Conservation (phyloP, 2,329 filamentous ascomycete species). For the Monosporascus sp. region DNA sequence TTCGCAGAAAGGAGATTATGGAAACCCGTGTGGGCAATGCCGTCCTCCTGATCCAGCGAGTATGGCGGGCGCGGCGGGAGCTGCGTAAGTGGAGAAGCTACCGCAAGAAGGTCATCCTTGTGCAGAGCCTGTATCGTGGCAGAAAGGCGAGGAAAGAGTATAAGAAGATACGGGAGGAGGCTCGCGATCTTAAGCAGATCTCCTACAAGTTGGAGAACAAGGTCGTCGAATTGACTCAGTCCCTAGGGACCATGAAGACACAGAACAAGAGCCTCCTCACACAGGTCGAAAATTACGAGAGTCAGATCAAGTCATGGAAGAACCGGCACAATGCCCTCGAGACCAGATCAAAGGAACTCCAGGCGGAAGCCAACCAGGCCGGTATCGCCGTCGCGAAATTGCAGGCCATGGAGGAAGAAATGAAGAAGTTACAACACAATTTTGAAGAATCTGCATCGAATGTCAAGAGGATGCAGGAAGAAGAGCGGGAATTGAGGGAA, state of each 20-base stretch:
- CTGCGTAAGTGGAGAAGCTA: constrained; percentile 81
- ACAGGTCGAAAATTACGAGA: constrained; percentile 94
- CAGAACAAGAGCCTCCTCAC: constrained; percentile 87
- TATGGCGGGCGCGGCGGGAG: constrained; percentile 77
- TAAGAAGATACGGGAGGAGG: constrained; percentile 89
- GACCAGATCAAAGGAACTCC: constrained; percentile 84
- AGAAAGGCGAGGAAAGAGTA: constrained; percentile 75
- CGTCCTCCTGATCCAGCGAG: constrained; percentile 81
- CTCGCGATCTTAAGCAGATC: constrained; percentile 97
- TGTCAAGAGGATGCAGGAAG: constrained; percentile 90
- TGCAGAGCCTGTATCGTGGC: constrained; percentile 92
- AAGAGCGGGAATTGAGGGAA: constrained; percentile 81
- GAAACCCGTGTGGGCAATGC: constrained; percentile 92
- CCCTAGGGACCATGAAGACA: constrained; percentile 82
- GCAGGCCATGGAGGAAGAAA: constrained; percentile 89
- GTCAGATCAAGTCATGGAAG: constrained; percentile 94
- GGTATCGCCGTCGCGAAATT: constrained; percentile 90
- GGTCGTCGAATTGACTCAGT: constrained; percentile 96
- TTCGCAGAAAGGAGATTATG: constrained; percentile 86
- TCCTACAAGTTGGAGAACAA: constrained; percentile 99
- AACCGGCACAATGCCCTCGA: constrained; percentile 86
- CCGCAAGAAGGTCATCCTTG: constrained; percentile 79
- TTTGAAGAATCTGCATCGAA: constrained; percentile 88
- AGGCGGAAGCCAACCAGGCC: constrained; percentile 94
- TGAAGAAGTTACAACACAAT: constrained; percentile 81